These are phyloP conservation scores for Aspergillus novofumigatus DNA, from an alignment of 2,329 filamentous ascomycete species.

Conservation along the genomic window DNA sequence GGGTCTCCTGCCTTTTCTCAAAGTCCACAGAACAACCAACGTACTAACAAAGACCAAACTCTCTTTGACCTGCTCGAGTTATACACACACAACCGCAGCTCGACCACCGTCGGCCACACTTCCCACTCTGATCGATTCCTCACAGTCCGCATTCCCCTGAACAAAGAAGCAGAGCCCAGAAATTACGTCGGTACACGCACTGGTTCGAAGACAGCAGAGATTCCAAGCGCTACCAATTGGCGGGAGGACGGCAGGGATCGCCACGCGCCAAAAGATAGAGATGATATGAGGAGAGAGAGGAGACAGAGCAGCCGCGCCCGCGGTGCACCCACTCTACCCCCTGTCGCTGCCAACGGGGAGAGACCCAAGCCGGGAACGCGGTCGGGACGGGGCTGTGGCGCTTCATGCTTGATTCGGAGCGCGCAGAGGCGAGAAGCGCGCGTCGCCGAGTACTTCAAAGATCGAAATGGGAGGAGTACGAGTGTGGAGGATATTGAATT, in stretches of 20 bases:
- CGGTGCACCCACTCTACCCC: constrained; percentile 42
- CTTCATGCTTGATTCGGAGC: constrained; percentile 80
- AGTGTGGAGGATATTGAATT: constrained; percentile 36
- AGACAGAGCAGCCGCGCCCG: constrained; percentile 1
- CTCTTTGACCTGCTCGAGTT: constrained; percentile 87
- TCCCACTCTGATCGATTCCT: constrained; percentile 77
- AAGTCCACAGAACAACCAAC: constrained; percentile 27
- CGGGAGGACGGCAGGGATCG: constrained; percentile 16
- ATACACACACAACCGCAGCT: constrained; percentile 76
- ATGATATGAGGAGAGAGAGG: background rate
- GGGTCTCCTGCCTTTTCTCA: constrained; percentile 36
- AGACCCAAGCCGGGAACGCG: constrained; percentile 41
- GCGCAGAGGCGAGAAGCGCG: constrained; percentile 68
- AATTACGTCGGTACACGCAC: constrained; percentile 60
- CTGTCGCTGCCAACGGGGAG: constrained; percentile 42
- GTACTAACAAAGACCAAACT: constrained; percentile 52
- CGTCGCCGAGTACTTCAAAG: constrained; percentile 65
- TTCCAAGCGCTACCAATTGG: constrained; percentile 15
- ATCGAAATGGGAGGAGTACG: constrained; percentile 69
- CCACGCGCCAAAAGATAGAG: constrained; percentile 10
- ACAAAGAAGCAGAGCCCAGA: constrained; percentile 69
- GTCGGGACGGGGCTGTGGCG: constrained; percentile 72
- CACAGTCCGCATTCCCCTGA: constrained; percentile 78
- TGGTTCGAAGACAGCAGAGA: constrained; percentile 38
- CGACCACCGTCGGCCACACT: constrained; percentile 69